Percentiles rank a stretch among this genome's conserved stretches.
These are phyloP conservation scores for Cenchrus purpureus DNA, from an alignment of 176 grass and related monocot genomes.

Conservation along the genomic window DNA sequence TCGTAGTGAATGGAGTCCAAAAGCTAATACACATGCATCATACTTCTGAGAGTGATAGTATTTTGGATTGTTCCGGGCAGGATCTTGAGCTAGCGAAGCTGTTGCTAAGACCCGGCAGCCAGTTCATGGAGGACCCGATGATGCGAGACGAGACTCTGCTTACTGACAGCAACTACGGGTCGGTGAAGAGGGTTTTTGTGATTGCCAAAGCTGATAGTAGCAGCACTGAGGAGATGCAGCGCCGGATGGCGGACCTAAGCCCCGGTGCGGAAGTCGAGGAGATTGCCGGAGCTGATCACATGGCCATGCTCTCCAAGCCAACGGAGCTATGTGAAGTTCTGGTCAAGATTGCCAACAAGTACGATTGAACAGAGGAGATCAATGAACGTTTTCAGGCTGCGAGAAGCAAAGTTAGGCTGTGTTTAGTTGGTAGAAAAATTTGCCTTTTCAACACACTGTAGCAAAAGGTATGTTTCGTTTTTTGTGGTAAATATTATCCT, in stretches of 20 bases:
- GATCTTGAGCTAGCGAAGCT: conserved; percentile 51
- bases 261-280: conserved; percentile 44
- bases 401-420: neutral
- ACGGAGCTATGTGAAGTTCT: conserved; percentile 43
- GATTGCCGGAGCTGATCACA: conserved; percentile 61
- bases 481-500: too few relatives aligned
- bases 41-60: neutral
- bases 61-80: neutral
- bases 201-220: conserved; percentile 48
- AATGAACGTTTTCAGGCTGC: neutral
- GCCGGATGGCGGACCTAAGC: conserved; percentile 41
- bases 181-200: conserved; percentile 54
- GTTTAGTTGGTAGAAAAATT: too few relatives aligned
- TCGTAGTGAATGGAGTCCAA: neutral
- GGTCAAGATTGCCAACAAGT: conserved; percentile 20
- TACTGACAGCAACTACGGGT: conserved; percentile 46
- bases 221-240: conserved; percentile 42
- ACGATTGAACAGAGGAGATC: neutral
- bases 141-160: conserved; percentile 44
- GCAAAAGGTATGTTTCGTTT: too few relatives aligned
- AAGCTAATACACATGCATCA: neutral
- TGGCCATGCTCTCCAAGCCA: conserved; percentile 59
- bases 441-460: too few relatives aligned
- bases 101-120: conserved; percentile 44
- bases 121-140: conserved; percentile 40